A percentile compares a stretch with the other conserved stretches of the same genome.
phyloP scores from a whole-genome alignment of 176 grass and related monocot genomes.

The Triticum aestivum region DNA sequence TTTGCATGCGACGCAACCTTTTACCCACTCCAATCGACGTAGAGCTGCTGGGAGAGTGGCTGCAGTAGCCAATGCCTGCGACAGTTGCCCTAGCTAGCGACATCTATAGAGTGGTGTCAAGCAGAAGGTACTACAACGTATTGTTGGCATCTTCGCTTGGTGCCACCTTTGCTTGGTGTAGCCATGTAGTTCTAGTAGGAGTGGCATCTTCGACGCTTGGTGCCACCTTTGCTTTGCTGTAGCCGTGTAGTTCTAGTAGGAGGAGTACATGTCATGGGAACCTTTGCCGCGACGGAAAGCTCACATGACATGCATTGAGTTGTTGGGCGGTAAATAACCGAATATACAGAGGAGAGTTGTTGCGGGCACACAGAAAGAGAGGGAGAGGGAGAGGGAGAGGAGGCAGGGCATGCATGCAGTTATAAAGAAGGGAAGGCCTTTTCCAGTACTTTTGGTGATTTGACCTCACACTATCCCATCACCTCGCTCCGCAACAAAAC shows the following conservation, averaged over 20 bases:
- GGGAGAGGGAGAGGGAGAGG: not conserved
- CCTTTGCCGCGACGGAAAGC: conserved; percentile 26
- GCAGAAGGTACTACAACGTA: conserved; percentile 4
- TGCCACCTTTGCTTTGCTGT: conserved; percentile 16
- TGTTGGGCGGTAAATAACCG: not conserved
- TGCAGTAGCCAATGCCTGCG: conserved; percentile 1
- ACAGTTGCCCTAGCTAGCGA: conserved; percentile 21
- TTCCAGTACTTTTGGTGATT: conserved; percentile 62
- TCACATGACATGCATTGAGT: conserved; percentile 24
- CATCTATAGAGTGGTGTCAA: not conserved
- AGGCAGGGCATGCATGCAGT: conserved; percentile 18
- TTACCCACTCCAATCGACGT: too few species aligned
- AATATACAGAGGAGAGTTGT: not conserved
- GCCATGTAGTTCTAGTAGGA: conserved; percentile 1
- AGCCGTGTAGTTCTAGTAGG: too few species aligned
- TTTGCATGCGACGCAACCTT: conserved; percentile 15
- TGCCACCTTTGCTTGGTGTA: not conserved
- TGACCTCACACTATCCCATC: conserved; percentile 86
- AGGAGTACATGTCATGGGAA: not conserved
- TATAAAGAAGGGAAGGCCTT: conserved; percentile 49
- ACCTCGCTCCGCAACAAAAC: conserved; percentile 58
- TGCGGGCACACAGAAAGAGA: not conserved
- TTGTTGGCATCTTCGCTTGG: conserved; percentile 34
- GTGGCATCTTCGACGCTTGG: not conserved
- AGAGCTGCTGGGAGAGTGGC: too few species aligned